Evolutionary conservation across 805 yeast species (phyloP).

Genomic region (Saturnispora diversa): DNA sequence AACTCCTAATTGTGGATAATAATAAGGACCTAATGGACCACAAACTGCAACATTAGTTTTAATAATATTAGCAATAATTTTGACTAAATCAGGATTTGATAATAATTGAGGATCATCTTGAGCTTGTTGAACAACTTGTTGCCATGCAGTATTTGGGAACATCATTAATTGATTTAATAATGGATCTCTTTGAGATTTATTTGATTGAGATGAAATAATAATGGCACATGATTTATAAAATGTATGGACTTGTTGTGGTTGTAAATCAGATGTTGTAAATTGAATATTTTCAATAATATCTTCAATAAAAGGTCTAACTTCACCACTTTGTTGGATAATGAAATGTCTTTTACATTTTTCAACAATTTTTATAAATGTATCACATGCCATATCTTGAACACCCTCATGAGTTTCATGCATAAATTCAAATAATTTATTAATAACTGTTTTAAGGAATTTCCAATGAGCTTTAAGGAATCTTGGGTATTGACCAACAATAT

Average conservation of each 20-base stretch:
- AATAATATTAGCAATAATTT: constrained; percentile 85
- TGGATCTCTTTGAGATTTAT: constrained; percentile 58
- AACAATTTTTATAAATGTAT: constrained; percentile 93
- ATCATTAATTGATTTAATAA: constrained; percentile 75
- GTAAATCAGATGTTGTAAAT: constrained; percentile 80
- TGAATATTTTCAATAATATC: constrained; percentile 81
- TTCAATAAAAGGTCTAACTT: constrained; percentile 82
- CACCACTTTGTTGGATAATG: constrained; percentile 78
- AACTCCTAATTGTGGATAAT: constrained; percentile 76
- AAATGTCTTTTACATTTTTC: constrained; percentile 93
- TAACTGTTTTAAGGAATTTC: constrained; percentile 94
- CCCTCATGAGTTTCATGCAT: constrained; percentile 99
- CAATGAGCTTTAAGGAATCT: constrained; percentile 96
- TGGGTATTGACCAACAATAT: constrained; percentile 98
- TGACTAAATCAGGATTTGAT: constrained; percentile 72
- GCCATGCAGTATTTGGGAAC: constrained; percentile 93
- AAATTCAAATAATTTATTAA: constrained; percentile 89
- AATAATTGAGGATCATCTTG: constrained; percentile 75
- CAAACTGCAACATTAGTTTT: constrained; percentile 96
- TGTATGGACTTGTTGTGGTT: constrained; percentile 96
- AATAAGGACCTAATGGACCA: constrained; percentile 87
- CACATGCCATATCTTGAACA: constrained; percentile 99
- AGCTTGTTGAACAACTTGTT: constrained; percentile 76
- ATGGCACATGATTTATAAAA: constrained; percentile 97
- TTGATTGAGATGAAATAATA: constrained; percentile 80